Percentiles rank a stretch among this genome's conserved stretches.
Conservation (phyloP, 805 yeast genomes). For the Starmerella asiatica region DNA sequence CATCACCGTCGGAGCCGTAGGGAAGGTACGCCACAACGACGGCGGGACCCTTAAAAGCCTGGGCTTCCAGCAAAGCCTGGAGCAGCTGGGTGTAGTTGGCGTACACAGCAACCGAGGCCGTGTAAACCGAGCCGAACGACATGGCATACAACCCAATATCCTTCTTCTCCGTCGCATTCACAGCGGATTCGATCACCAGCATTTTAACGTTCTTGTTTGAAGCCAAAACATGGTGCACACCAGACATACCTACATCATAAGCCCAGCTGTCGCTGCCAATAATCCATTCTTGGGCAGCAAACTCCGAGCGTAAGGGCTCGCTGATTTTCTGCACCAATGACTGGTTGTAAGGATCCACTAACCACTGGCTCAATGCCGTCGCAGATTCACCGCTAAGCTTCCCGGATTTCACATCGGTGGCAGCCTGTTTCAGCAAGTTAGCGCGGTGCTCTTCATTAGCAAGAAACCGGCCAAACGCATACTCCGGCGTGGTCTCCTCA, state of each 20-base stretch:
- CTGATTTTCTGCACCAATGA: slow-evolving; percentile 7
- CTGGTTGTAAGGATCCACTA: slow-evolving; percentile 30
- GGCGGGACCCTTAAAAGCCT: slow-evolving; percentile 78
- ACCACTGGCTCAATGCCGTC: slow-evolving; percentile 56
- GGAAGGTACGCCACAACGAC: slow-evolving; percentile 85
- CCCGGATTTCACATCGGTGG: slow-evolving; percentile 30
- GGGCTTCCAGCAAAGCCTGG: slow-evolving; percentile 83
- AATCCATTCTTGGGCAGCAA: slow-evolving; percentile 45
- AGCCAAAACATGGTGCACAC: slow-evolving; percentile 71
- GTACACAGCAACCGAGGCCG: slow-evolving; percentile 88
- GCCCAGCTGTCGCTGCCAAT: slow-evolving; percentile 94
- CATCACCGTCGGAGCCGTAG: slow-evolving; percentile 36
- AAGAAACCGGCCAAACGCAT: slow-evolving; percentile 67
- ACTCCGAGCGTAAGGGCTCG: slow-evolving; percentile 26
- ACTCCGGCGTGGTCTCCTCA: slow-evolving; percentile 53
- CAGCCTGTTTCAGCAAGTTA: slow-evolving; percentile 35
- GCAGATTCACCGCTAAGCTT: slow-evolving; percentile 36
- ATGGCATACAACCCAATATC: slow-evolving; percentile 90
- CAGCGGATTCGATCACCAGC: slow-evolving; percentile 77
- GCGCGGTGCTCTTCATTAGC: slow-evolving; percentile 40
- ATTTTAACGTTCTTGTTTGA: slow-evolving; percentile 68
- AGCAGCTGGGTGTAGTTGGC: slow-evolving; percentile 86
- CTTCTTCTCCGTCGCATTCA: slow-evolving; percentile 48
- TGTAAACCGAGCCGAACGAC: slow-evolving; percentile 81
- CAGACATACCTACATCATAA: slow-evolving; percentile 80